A percentile compares a stretch with the other conserved stretches of the same genome.
Evolutionary conservation across 768 basidiomycete genomes (phyloP).

Genomic region (Cyclocybe cylindracea): DNA sequence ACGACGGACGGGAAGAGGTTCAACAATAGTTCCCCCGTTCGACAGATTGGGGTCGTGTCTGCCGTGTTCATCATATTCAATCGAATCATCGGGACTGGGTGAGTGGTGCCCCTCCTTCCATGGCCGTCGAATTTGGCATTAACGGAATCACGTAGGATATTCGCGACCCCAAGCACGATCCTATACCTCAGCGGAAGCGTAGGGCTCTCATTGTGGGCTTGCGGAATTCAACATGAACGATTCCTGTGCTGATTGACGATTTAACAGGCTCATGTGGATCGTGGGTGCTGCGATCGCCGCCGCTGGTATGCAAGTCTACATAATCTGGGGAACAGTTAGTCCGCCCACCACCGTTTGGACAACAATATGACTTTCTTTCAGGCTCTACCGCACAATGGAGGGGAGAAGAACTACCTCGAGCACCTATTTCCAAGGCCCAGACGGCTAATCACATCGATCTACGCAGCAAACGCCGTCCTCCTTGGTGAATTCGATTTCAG

Average conservation of each 20-base stretch:
- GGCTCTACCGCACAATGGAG: conserved; percentile 63
- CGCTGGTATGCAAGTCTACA: conserved; percentile 42
- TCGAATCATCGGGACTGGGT: conserved; percentile 47
- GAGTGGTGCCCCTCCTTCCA: conserved; percentile 2
- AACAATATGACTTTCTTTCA: conserved; percentile 6
- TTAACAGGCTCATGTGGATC: conserved; percentile 37
- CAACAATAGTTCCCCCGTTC: not conserved
- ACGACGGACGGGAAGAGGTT: no score
- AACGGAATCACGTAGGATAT: conserved; percentile 24
- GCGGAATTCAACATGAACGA: not conserved
- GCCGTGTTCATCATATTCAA: conserved; percentile 48
- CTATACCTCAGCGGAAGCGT: conserved; percentile 38
- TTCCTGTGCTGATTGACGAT: not conserved
- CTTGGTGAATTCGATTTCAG: conserved; percentile 30
- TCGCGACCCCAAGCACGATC: conserved; percentile 41
- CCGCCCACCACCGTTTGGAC: not conserved
- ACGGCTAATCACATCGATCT: conserved; percentile 55
- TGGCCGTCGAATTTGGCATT: not conserved
- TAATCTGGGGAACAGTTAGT: conserved; percentile 40
- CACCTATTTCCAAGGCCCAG: conserved; percentile 56
- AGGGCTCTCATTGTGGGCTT: conserved; percentile 34
- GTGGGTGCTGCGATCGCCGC: conserved; percentile 38
- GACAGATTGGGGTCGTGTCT: conserved; percentile 24
- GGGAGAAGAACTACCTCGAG: conserved; percentile 71
- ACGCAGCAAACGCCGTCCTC: conserved; percentile 53